Evolutionary conservation across 768 basidiomycete species (phyloP), one percentile per base, ranked within the genome.

Genomic region (Cystofilobasidium bisporidii): DNA sequence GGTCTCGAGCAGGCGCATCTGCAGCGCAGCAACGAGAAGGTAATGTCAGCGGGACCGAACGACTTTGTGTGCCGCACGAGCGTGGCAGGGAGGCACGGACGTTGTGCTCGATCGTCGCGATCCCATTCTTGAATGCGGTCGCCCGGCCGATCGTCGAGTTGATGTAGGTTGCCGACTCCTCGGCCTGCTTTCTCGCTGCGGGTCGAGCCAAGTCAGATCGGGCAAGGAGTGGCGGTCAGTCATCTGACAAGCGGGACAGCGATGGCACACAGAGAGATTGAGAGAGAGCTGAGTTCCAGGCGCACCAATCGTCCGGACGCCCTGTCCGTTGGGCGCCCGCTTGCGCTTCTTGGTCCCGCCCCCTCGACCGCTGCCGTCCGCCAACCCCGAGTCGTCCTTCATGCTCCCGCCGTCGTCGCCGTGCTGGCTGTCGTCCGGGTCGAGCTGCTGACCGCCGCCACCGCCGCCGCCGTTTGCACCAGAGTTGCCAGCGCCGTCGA

Each of bases 21-120:
- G 30, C 17, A 20, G 45, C 9, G 18, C 17, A 47, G n/a, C 45
- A 32, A 32, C 9, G 17, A n/a, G 9, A 32, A 26, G 3, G n/a
- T 6, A 22, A 28, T 4, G 28, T 56, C 53, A 56, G 26, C 30
- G 4, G 2, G 14, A 41, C 28, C 24, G 24, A 47, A 47, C 22
- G 10, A 22, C 14, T 20, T 18, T 9, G 40, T 17, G 14, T 43
- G 43, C 43, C 43, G 9, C 8, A 43, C 9, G 28, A 56, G 28
- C 28, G 17, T 3, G 30, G 28, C 6, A 32, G 14, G 26, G 6
- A 15, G 47, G 28, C 10, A 56, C 30, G 26, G 28, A 56, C 53
- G 53, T 56, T 56, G 53, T 56, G 53, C 53, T 56, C 53, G n/a
- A 56, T 56, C 53, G 53, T 56, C 6, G 53, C 53, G 28, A 56